Evolutionary conservation across 352 stramenopile species (phyloP).

Genomic region (Phytophthora boehmeriae): DNA sequence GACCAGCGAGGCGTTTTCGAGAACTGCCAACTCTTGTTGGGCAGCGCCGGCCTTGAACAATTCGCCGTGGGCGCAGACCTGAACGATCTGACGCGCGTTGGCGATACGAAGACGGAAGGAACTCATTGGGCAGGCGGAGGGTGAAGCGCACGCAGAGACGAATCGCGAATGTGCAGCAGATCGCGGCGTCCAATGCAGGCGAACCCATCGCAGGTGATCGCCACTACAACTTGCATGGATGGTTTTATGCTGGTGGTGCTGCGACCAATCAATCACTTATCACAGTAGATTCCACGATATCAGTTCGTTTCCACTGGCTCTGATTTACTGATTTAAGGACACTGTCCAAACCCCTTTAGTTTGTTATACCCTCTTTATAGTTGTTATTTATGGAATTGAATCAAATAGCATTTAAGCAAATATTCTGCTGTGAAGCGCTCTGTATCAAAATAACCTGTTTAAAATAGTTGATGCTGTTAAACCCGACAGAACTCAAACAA

Average conservation of each 20-base stretch:
- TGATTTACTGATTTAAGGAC: constrained; percentile 11
- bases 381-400: neutral
- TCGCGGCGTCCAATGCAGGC: constrained; percentile 5
- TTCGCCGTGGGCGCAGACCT: constrained; percentile 70
- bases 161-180: constrained; percentile 34
- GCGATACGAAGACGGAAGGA: constrained; percentile 71
- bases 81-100: constrained; percentile 73
- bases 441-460: too few species aligned
- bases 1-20: constrained; percentile 65
- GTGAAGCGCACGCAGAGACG: neutral
- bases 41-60: constrained; percentile 65
- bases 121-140: constrained; percentile 44
- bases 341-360: neutral
- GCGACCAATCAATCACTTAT: constrained; percentile 30
- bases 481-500: neutral
- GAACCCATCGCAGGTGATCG: constrained; percentile 11
- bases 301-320: too few species aligned
- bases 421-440: too few species aligned
- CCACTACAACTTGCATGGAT: neutral
- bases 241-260: neutral
- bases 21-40: constrained; percentile 67
- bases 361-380: neutral
- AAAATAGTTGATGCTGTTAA: neutral
- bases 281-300: constrained; percentile 4
- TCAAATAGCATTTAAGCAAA: too few species aligned